Conservation (phyloP, 352 stramenopile species). For the Globisporangium spinosum region DNA sequence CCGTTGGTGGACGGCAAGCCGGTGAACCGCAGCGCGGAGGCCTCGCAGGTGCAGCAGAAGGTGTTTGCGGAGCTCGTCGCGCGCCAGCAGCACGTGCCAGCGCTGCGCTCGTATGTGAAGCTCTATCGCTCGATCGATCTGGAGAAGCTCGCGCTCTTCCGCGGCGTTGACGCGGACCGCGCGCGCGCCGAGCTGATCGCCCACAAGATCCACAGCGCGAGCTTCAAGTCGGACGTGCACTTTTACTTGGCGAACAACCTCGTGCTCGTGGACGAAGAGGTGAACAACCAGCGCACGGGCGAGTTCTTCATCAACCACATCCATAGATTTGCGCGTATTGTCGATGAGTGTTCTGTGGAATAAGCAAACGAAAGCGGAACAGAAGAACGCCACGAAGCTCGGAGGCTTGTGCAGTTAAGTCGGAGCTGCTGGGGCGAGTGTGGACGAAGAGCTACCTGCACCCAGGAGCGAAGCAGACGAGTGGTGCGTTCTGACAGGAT, state of each 20-base stretch:
- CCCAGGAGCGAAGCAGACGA: neutral
- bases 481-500: conserved; percentile 14
- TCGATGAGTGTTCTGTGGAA: conserved; percentile 71
- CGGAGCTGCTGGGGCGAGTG: neutral
- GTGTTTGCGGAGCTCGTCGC: conserved; percentile 90
- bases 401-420: neutral
- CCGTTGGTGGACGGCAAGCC: conserved; percentile 46
- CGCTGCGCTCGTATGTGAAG: conserved; percentile 94
- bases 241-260: conserved; percentile 78
- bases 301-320: conserved; percentile 91
- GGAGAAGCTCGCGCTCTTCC: conserved; percentile 93
- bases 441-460: neutral
- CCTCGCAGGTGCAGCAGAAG: conserved; percentile 70
- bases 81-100: conserved; percentile 83
- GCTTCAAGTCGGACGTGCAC: conserved; percentile 76
- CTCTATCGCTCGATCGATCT: conserved; percentile 96
- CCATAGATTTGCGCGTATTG: conserved; percentile 81
- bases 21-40: conserved; percentile 59
- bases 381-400: neutral
- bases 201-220: conserved; percentile 64
- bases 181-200: conserved; percentile 77
- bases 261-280: conserved; percentile 81
- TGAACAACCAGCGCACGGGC: conserved; percentile 81
- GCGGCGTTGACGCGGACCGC: conserved; percentile 64
- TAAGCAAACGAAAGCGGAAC: conserved; percentile 19